Conservation (phyloP, 208 protist genomes). For the Leishmania gerbilli region DNA sequence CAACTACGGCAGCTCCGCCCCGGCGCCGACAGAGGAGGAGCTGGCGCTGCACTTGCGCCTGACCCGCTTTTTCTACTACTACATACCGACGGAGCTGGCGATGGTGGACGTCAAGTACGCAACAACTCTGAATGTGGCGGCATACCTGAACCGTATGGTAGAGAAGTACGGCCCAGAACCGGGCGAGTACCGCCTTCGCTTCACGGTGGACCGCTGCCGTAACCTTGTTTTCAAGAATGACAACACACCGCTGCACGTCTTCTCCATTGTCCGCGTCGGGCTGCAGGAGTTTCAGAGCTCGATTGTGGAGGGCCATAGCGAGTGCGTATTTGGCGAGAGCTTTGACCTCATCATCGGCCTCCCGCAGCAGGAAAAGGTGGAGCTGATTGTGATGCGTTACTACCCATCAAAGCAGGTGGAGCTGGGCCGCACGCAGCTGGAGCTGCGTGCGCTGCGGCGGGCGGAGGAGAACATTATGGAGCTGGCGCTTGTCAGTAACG, state of each 20-base stretch:
- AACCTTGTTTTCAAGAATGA: slow-evolving; percentile 23
- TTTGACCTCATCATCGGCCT: slow-evolving; percentile 69
- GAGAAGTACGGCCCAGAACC: slow-evolving; percentile 82
- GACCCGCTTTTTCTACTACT: slow-evolving; percentile 73
- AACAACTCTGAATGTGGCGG: slow-evolving; percentile 64
- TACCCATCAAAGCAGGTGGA: slow-evolving; percentile 33
- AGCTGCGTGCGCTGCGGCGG: slow-evolving; percentile 35
- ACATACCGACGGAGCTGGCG: slow-evolving; percentile 58
- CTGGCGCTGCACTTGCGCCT: slow-evolving; percentile 54
- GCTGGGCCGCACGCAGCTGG: slow-evolving; percentile 58
- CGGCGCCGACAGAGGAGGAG: slow-evolving; percentile 36
- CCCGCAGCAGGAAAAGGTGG: slow-evolving; percentile 65
- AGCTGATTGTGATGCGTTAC: slow-evolving; percentile 62
- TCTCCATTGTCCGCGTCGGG: slow-evolving; percentile 55
- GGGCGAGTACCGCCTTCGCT: slow-evolving; percentile 43
- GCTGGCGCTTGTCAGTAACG: slow-evolving; percentile 55
- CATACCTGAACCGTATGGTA: slow-evolving; percentile 58
- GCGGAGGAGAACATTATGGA: slow-evolving; percentile 36
- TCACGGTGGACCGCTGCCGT: slow-evolving; percentile 53
- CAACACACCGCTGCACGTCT: slow-evolving; percentile 22
- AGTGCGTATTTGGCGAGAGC: slow-evolving; percentile 66
- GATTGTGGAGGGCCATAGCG: slow-evolving; percentile 41
- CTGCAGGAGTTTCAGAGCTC: slow-evolving; percentile 58
- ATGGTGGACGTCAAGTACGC: slow-evolving; percentile 66
- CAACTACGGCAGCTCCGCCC: slow-evolving; percentile 53